Conservation (phyloP, 257 asterid species). For the Gentiana straminea region DNA sequence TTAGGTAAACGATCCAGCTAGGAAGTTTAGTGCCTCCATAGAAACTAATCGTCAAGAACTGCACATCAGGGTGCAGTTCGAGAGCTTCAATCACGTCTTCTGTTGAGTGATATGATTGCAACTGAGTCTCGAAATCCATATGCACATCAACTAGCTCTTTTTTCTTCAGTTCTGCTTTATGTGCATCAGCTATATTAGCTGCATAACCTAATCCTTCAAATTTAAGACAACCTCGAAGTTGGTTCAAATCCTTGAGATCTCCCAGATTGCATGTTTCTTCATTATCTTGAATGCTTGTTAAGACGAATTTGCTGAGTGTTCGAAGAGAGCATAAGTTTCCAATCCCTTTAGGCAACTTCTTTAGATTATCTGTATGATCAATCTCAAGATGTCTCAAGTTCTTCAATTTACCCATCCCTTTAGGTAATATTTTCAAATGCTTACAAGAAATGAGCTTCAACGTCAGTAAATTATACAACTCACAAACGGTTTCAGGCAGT, state of each 20-base stretch:
- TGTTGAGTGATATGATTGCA: constrained; percentile 11
- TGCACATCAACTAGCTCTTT: constrained; percentile 28
- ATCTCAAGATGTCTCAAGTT: constrained; percentile 55
- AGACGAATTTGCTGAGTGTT: constrained; percentile 48
- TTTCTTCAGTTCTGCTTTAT: constrained; percentile 37
- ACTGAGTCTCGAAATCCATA: constrained; percentile 35
- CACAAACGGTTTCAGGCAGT: constrained; percentile 41
- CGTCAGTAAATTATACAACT: constrained; percentile 41
- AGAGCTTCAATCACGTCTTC: constrained; percentile 49
- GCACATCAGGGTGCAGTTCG: constrained; percentile 21
- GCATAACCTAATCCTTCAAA: constrained; percentile 51
- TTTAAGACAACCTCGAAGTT: constrained; percentile 42
- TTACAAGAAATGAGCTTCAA: constrained; percentile 45
- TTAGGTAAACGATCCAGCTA: constrained; percentile 35
- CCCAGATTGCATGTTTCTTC: constrained; percentile 27
- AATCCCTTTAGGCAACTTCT: constrained; percentile 50
- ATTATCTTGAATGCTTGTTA: constrained; percentile 13
- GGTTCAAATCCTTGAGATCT: constrained; percentile 37
- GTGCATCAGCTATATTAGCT: constrained; percentile 35
- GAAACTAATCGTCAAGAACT: constrained; percentile 34
- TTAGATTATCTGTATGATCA: constrained; percentile 35
- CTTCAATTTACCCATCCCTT: constrained; percentile 19
- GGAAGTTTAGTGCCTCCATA: constrained; percentile 39
- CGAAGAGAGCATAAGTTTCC: constrained; percentile 33
- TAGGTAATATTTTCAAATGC: constrained; percentile 36